phyloP scores from a whole-genome alignment of 495 filamentous ascomycete species.

The Antarctomyces pellizariae region DNA sequence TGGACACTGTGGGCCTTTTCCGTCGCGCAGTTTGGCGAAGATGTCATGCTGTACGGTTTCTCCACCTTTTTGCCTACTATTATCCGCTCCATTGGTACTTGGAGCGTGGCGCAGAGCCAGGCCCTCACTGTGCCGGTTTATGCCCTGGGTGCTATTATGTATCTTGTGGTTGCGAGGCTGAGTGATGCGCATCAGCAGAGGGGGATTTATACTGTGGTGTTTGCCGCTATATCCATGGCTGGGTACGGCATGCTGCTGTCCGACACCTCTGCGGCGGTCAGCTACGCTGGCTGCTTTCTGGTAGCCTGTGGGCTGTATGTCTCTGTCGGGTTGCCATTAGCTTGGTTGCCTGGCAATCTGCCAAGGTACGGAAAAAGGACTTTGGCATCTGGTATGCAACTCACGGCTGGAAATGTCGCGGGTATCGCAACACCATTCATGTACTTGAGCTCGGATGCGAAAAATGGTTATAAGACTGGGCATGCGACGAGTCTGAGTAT shows the following conservation, averaged over 20 bases:
- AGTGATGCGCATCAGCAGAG: constrained; percentile 38
- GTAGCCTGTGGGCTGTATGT: constrained; percentile 52
- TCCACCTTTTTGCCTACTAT: constrained; percentile 61
- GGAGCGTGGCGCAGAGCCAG: constrained; percentile 38
- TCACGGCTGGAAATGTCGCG: constrained; percentile 41
- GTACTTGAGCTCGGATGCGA: constrained; percentile 20
- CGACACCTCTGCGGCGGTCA: constrained; percentile 30
- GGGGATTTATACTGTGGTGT: constrained; percentile 32
- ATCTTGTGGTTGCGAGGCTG: constrained; percentile 33
- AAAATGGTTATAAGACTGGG: constrained; percentile 26
- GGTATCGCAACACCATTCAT: constrained; percentile 51
- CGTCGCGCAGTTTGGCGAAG: constrained; percentile 39
- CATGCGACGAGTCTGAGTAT: constrained; percentile 31
- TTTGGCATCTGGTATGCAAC: constrained; percentile 42
- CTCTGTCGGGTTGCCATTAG: constrained; percentile 40
- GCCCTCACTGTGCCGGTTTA: constrained; percentile 64
- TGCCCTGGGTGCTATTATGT: constrained; percentile 38
- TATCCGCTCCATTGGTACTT: constrained; percentile 35
- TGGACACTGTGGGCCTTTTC: constrained; percentile 45
- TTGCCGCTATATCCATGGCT: constrained; percentile 32
- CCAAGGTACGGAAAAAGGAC: constrained; percentile 54
- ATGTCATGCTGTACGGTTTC: constrained; percentile 57
- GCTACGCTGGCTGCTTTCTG: constrained; percentile 44
- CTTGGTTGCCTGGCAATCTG: constrained; percentile 33
- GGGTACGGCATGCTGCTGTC: constrained; percentile 46